phyloP scores from a whole-genome alignment of 768 basidiomycete genomes.

The Lactarius sanguifluus region DNA sequence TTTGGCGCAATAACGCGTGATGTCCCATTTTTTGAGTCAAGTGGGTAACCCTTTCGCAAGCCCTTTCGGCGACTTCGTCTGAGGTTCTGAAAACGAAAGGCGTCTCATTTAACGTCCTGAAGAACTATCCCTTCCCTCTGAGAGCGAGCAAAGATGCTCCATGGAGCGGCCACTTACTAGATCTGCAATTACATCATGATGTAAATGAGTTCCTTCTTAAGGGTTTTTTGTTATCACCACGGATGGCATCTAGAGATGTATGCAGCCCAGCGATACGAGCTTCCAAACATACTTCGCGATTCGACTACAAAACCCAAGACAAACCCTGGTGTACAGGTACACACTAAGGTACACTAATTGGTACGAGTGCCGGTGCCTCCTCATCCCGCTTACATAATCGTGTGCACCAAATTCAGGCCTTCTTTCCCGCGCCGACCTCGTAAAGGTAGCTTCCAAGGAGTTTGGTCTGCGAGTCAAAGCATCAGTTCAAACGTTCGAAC shows the following conservation, averaged over 20 bases:
- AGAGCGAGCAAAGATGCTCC: neutral
- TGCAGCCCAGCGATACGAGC: neutral
- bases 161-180: neutral
- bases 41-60: too few species aligned
- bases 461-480: slow-evolving; percentile 9
- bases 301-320: neutral
- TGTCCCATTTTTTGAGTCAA: too few species aligned
- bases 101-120: neutral
- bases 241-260: neutral
- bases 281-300: neutral
- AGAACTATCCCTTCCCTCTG: neutral
- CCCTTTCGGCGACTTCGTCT: too few species aligned
- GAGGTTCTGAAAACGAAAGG: too few species aligned
- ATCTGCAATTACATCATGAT: neutral
- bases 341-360: slow-evolving; percentile 6
- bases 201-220: neutral
- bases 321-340: neutral
- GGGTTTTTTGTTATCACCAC: neutral
- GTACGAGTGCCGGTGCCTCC: neutral
- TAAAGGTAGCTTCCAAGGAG: slow-evolving; percentile 25
- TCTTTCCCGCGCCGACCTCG: slow-evolving; percentile 11
- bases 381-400: neutral
- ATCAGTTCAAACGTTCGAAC: neutral
- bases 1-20: too few species aligned
- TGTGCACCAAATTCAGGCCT: slow-evolving; percentile 1